Base-by-base conservation (phyloP, 495 filamentous ascomycete species). In the Penicillium robsamsonii region DNA sequence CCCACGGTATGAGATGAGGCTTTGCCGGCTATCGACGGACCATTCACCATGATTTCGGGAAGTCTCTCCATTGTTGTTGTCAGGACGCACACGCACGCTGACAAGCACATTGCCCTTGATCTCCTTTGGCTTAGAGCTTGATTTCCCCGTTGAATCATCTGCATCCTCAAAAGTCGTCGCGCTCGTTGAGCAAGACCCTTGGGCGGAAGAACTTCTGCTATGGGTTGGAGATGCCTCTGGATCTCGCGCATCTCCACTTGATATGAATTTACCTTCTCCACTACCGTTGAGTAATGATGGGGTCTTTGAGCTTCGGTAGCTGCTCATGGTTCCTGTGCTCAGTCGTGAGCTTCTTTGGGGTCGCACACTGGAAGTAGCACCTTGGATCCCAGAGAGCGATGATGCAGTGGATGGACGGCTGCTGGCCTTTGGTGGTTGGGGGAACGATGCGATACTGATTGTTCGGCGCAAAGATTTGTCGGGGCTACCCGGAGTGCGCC, bases 101-200 rank as follows among this genome's bases (percentile, higher is more conserved):
- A 98, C 92, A 56, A 97, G 77, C 29, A 98, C 94, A 72, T 97
- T 97, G 4, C 95, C 94, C 68, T 96, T 97, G 18, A 77, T 81
- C 56, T 97, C 90, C 35, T 79, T 80, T 18, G 64, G 46, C 43
- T 74, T 78, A 22, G 68, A 43, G 43, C 62, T 54, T 27, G 59
- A 55, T 44, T 71, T 75, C 5, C 58, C 76, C 24, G 72, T 69
- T 13, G 70, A 38, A 44, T 75, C 73, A 46, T 79, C 72, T 53
- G 70, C 71, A 60, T 80, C 91, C 50, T 96, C 91, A 60, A 91
- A 92, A 4, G 88, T 91, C 0, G 92, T 96, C 31, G 88, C 91
- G 43, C 88, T 92, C 10, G 91, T 94, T 10, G 91, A 93, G 69
- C 92, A 93, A 3, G 92, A 96, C 30, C 86, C 92, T 68, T 96